Percentiles rank a stretch among this genome's conserved stretches.
Evolutionary conservation across 148 eudicot genomes (phyloP).

Genomic region (Arbutus unedo): DNA sequence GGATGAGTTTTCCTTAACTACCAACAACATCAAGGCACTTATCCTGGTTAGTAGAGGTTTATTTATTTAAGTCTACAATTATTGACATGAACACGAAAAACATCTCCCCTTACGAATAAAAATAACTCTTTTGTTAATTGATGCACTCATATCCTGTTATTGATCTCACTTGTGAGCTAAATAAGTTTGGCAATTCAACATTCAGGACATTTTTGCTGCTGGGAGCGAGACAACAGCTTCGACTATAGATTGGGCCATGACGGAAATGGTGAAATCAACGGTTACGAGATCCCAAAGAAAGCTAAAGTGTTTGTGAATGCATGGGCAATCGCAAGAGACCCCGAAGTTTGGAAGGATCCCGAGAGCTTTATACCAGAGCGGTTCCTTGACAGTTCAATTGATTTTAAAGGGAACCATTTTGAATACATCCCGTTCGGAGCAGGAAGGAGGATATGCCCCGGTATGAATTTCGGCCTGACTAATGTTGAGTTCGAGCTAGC

Average conservation of each 20-base stretch:
- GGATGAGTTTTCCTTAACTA: slow-evolving; percentile 15
- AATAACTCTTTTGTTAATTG: too few relatives aligned
- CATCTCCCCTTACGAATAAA: too few relatives aligned
- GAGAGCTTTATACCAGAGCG: slow-evolving; percentile 35
- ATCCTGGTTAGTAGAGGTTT: slow-evolving; percentile 28
- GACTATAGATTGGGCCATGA: too few relatives aligned
- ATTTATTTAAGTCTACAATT: too few relatives aligned
- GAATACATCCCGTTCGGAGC: slow-evolving; percentile 34
- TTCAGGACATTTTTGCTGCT: slow-evolving; percentile 29
- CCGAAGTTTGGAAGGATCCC: too few relatives aligned
- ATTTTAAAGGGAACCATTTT: slow-evolving; percentile 27
- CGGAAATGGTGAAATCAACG: too few relatives aligned
- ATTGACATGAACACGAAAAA: too few relatives aligned
- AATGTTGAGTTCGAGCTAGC: slow-evolving; percentile 30
- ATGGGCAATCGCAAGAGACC: too few relatives aligned
- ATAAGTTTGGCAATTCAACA: too few relatives aligned
- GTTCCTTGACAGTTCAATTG: slow-evolving; percentile 21
- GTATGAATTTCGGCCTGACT: slow-evolving; percentile 17
- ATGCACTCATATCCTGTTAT: not conserved
- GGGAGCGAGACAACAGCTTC: slow-evolving; percentile 32
- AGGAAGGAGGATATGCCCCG: slow-evolving; percentile 34
- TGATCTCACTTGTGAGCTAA: too few relatives aligned
- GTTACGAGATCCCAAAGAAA: too few relatives aligned
- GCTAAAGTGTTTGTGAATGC: too few relatives aligned
- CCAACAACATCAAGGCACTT: slow-evolving; percentile 33